Evolutionary conservation across 345 rosid genomes (phyloP).

Genomic region (Zanthoxylum bungeanum): DNA sequence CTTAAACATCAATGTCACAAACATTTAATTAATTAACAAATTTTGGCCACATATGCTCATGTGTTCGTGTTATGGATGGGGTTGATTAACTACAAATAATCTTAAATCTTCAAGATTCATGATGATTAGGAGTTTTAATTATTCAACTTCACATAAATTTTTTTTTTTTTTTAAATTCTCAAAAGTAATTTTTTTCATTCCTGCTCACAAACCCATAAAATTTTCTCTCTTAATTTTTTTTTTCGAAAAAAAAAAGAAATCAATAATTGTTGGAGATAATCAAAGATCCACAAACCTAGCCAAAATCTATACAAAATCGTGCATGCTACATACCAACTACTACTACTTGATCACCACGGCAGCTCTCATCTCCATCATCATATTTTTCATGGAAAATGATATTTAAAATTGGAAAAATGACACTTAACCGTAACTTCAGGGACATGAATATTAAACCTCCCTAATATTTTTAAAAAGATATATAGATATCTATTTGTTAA

Average conservation of each 20-base stretch:
- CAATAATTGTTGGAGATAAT: not conserved
- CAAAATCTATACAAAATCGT: not conserved
- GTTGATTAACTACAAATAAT: not conserved
- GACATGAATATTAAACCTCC: too few relatives aligned
- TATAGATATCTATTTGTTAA: too few relatives aligned
- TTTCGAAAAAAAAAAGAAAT: not conserved
- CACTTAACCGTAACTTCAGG: too few relatives aligned
- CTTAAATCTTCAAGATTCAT: not conserved
- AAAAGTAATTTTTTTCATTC: not conserved
- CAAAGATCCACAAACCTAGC: not conserved
- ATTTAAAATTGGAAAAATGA: too few relatives aligned
- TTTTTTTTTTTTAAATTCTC: not conserved
- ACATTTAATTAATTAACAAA: not conserved
- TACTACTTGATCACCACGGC: not conserved
- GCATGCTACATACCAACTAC: not conserved
- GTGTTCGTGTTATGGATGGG: not conserved
- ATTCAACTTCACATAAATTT: too few relatives aligned
- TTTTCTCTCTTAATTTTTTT: not conserved
- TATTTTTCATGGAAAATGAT: not conserved
- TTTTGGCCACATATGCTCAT: not conserved
- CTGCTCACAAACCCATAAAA: not conserved
- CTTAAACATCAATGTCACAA: not conserved
- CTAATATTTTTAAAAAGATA: too few relatives aligned
- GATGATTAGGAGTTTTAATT: not conserved
- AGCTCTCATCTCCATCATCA: not conserved